phyloP scores from a whole-genome alignment of 2,329 filamentous ascomycete genomes.

The Aspergillus pseudonomiae region DNA sequence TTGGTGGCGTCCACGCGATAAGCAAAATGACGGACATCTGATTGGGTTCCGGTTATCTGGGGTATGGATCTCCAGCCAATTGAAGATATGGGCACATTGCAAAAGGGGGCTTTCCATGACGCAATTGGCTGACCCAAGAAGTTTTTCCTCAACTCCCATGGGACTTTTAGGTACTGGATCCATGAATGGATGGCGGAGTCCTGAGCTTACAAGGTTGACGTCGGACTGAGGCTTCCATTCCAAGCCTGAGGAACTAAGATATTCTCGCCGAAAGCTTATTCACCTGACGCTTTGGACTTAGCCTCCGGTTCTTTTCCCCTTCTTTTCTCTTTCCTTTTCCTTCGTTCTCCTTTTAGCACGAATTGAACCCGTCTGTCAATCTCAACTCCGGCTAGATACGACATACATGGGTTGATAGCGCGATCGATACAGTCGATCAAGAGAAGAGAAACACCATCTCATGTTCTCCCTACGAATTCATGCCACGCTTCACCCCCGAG shows the following conservation, averaged over 20 bases:
- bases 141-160: background rate
- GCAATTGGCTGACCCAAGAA: slow-evolving; percentile 1
- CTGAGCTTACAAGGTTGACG: too few relatives aligned
- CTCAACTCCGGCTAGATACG: too few relatives aligned
- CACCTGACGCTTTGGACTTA: too few relatives aligned
- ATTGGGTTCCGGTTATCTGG: slow-evolving; percentile 3
- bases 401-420: background rate
- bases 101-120: slow-evolving; percentile 5
- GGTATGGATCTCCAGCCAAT: slow-evolving; percentile 10
- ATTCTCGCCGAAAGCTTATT: background rate
- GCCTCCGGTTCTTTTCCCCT: background rate
- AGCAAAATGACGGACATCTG: background rate
- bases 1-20: background rate
- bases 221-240: too few relatives aligned
- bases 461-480: slow-evolving; percentile 3
- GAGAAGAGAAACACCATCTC: background rate
- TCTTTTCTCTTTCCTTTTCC: background rate
- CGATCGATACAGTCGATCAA: background rate
- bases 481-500: slow-evolving; percentile 16
- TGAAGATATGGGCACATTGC: too few relatives aligned
- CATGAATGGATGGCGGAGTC: too few relatives aligned
- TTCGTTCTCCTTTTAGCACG: too few relatives aligned
- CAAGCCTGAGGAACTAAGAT: background rate
- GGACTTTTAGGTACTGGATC: too few relatives aligned
- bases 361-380: too few relatives aligned